Evolutionary conservation across 768 basidiomycete species (phyloP).

Genomic region (Pisolithus albus): DNA sequence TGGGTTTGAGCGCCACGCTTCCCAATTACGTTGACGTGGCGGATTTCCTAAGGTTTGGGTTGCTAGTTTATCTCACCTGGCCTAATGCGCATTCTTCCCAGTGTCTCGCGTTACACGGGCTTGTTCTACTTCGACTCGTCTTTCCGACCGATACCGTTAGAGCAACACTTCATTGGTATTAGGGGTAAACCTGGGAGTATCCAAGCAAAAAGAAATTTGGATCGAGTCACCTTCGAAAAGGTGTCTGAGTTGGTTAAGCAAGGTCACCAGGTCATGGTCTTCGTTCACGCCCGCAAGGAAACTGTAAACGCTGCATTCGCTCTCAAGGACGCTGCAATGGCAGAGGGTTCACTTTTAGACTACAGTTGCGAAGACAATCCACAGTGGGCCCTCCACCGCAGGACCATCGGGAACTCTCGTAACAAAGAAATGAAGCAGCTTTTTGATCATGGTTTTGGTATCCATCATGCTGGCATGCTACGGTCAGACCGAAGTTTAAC

Average conservation of each 20-base stretch:
- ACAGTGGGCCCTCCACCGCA: constrained; percentile 67
- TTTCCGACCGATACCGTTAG: constrained; percentile 91
- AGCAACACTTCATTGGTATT: constrained; percentile 94
- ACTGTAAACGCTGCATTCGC: constrained; percentile 87
- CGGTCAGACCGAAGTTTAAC: constrained; percentile 90
- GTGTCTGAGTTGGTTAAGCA: constrained; percentile 80
- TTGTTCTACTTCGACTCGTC: constrained; percentile 98
- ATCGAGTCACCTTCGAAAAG: constrained; percentile 83
- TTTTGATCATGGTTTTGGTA: constrained; percentile 89
- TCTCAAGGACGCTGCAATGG: constrained; percentile 67
- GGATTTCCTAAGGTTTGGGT: constrained; percentile 76
- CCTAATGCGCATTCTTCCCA: constrained; percentile 25
- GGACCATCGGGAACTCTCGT: constrained; percentile 69
- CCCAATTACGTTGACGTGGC: constrained; percentile 97
- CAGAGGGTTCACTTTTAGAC: constrained; percentile 66
- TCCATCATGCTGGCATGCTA: constrained; percentile 98
- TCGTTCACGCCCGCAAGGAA: constrained; percentile 97
- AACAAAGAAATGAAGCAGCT: constrained; percentile 97
- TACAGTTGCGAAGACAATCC: constrained; percentile 82
- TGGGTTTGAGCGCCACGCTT: constrained; percentile 92
- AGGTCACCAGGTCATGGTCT: constrained; percentile 99
- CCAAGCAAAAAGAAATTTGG: constrained; percentile 76
- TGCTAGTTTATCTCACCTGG: not conserved
- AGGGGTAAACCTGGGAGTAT: constrained; percentile 78
- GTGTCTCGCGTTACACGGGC: constrained; percentile 80